These are phyloP conservation scores for Talaromyces liani DNA, from an alignment of 495 filamentous ascomycete species.

Conservation along the genomic window DNA sequence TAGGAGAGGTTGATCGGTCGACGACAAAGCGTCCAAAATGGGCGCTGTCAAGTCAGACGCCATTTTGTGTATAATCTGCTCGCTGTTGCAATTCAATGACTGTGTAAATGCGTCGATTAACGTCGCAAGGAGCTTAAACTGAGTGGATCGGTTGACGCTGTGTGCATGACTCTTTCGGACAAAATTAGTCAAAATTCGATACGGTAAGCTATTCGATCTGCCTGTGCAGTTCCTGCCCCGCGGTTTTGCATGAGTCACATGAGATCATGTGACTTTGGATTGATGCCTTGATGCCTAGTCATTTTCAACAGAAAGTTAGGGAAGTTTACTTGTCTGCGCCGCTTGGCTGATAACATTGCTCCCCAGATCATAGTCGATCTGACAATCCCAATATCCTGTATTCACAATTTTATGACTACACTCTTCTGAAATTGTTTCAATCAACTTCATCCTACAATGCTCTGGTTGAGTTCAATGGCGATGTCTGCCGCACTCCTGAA, in stretches of 20 bases:
- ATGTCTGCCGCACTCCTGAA: not conserved
- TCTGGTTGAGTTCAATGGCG: not conserved
- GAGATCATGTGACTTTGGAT: not conserved
- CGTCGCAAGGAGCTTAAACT: not conserved
- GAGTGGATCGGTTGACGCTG: not conserved
- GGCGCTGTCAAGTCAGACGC: conserved; percentile 56
- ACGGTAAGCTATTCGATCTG: conserved; percentile 17
- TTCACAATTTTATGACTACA: not conserved
- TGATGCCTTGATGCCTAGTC: not conserved
- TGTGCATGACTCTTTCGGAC: conserved; percentile 11
- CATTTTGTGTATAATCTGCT: conserved; percentile 24
- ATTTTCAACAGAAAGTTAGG: no score
- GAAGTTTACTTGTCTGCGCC: no score
- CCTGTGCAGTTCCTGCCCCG: conserved; percentile 20
- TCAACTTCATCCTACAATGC: not conserved
- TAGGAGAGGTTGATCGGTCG: conserved; percentile 54
- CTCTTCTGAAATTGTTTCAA: not conserved
- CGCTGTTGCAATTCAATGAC: not conserved
- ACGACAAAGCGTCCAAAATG: conserved; percentile 60
- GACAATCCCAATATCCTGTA: not conserved
- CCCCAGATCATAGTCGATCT: no score
- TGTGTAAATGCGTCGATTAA: not conserved
- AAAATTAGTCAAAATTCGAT: conserved; percentile 20
- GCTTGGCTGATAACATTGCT: not conserved
- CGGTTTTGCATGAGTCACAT: conserved; percentile 9